Evolutionary conservation across 495 filamentous ascomycete genomes (phyloP), one percentile per base, ranked within the genome.

Genomic region (Trichoderma reesei): DNA sequence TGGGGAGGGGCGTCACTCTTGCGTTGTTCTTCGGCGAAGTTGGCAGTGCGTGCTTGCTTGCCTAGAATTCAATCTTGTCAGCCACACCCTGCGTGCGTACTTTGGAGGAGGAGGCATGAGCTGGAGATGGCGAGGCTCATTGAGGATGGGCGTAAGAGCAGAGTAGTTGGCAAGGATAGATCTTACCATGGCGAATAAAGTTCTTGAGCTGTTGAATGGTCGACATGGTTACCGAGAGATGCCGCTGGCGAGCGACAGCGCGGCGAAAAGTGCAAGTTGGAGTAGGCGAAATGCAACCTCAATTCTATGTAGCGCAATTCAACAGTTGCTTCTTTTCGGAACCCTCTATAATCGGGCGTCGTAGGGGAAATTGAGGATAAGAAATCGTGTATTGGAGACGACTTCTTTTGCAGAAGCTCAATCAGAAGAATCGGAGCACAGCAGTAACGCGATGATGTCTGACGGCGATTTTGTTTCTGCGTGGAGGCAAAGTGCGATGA

Each of bases 121-220:
- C 18, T 38, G 34, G n/a, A 7, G 34, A 34, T 14, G 31, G 8
- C 31, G 8, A 2, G 26, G 3, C 10, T 16, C n/a, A 41, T 41
- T 41, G 11, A 41, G 5, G 39, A 11, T 41, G 39, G 39, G 39
- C 5, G 11, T 41, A 11, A 5, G 5, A 16, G n/a, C 8, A 10
- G 39, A 48, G 61, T 65, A 18, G 68, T 42, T 37, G 26, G 60
- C n/a, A n/a, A 41, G 36, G 20, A 18, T 10, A 14, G 31, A 59
- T 67, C 78, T 62, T 75, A 83, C 92, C 93, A 80, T 97, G 94
- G 65, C 94, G 90, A 78, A 98, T 95, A 76, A 98, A 93, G 76
- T 97, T 98, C 78, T 98, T 96, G 64, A 98, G 70, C 67, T 80
- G 78, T 61, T 82, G 79, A 79, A 93, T 91, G 62, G 90, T 90